These are phyloP conservation scores for Auriscalpium vulgare DNA, from an alignment of 768 basidiomycete genomes.

Conservation along the genomic window DNA sequence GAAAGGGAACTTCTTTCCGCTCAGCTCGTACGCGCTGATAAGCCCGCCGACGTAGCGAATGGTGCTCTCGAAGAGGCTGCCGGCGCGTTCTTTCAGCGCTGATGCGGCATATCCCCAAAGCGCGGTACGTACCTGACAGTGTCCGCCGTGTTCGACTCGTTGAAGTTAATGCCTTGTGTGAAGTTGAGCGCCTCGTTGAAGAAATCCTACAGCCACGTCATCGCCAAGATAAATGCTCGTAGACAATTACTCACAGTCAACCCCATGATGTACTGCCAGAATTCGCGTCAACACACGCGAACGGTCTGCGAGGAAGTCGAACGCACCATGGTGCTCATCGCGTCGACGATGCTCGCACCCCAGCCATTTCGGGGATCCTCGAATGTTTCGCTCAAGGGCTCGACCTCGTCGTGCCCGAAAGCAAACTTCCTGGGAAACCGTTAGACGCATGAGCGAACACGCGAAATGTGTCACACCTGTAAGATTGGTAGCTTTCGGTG, in stretches of 20 bases:
- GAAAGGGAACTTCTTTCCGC: slow-evolving; percentile 37
- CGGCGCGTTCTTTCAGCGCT: too few relatives aligned
- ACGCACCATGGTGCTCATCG: slow-evolving; percentile 52
- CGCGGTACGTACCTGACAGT: slow-evolving; percentile 33
- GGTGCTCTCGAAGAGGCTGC: slow-evolving; percentile 67
- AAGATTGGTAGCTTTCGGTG: slow-evolving; percentile 42
- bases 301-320: not conserved
- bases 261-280: slow-evolving; percentile 52
- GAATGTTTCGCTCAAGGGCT: slow-evolving; percentile 37
- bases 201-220: slow-evolving; percentile 29
- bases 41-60: slow-evolving; percentile 68
- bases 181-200: slow-evolving; percentile 51
- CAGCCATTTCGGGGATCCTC: slow-evolving; percentile 29
- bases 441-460: not conserved
- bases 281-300: slow-evolving; percentile 35
- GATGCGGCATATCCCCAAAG: too few relatives aligned
- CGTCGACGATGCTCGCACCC: slow-evolving; percentile 63
- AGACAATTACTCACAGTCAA: slow-evolving; percentile 30
- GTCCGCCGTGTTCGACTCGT: slow-evolving; percentile 32
- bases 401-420: slow-evolving; percentile 53
- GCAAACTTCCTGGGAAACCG: slow-evolving; percentile 37
- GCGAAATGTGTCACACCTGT: slow-evolving; percentile 35
- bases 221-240: not conserved
- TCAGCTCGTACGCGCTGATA: slow-evolving; percentile 64
- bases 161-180: slow-evolving; percentile 48